A percentile compares a stretch with the other conserved stretches of the same genome.
These are phyloP conservation scores for Cerrena zonata DNA, from an alignment of 1,284 basidiomycete species.

Conservation along the genomic window DNA sequence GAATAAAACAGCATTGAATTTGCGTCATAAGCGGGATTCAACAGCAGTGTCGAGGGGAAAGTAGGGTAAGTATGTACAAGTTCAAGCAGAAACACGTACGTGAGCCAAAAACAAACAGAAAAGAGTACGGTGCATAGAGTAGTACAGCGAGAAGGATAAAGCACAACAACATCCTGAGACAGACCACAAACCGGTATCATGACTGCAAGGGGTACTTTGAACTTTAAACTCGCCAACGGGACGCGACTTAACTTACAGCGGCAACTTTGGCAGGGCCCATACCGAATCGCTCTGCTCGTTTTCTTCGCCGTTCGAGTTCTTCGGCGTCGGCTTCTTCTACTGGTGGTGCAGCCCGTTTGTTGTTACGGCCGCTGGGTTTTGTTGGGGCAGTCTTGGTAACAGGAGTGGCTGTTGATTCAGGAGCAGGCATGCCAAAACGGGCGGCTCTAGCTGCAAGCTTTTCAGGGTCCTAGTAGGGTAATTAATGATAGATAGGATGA, in stretches of 20 bases:
- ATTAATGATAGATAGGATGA: background rate
- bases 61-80: background rate
- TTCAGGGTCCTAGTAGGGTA: constrained; percentile 37
- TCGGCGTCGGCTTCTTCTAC: constrained; percentile 44
- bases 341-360: constrained; percentile 21
- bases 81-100: too few species aligned
- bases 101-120: background rate
- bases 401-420: too few species aligned
- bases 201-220: too few species aligned
- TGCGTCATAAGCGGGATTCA: too few species aligned
- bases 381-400: constrained; percentile 17
- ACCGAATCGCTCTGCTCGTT: constrained; percentile 53
- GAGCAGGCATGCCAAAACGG: constrained; percentile 60
- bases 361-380: constrained; percentile 11
- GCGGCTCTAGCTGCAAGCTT: constrained; percentile 58
- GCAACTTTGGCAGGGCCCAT: constrained; percentile 3
- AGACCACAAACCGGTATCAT: too few species aligned
- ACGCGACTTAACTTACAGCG: background rate
- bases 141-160: background rate
- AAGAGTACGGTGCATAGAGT: background rate
- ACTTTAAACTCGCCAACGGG: too few species aligned
- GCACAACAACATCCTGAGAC: too few species aligned
- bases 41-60: too few species aligned
- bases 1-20: too few species aligned
- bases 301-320: constrained; percentile 50